phyloP scores from a whole-genome alignment of 768 basidiomycete species.

The Cystoderma amianthinum region DNA sequence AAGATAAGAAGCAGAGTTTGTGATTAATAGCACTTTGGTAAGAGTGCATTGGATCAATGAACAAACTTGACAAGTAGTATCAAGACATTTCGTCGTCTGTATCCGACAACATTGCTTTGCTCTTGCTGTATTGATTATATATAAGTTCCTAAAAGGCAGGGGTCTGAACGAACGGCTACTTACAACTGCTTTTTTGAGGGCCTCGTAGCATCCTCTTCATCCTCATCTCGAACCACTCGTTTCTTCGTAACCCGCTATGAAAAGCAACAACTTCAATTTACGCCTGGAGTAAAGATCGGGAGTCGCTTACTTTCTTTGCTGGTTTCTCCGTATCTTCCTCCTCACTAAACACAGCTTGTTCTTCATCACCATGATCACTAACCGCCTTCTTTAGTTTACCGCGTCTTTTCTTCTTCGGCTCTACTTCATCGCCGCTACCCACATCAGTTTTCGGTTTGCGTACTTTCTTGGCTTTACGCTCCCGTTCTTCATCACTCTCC shows the following conservation, averaged over 20 bases:
- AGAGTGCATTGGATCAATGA: no score
- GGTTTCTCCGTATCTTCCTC: conserved; percentile 63
- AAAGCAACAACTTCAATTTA: conserved; percentile 10
- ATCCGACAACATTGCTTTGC: conserved; percentile 81
- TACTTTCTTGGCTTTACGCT: conserved; percentile 51
- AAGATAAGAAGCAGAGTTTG: no score
- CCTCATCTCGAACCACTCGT: conserved; percentile 72
- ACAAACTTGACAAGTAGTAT: conserved; percentile 15
- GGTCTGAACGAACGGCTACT: conserved; percentile 16
- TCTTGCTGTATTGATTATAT: conserved; percentile 52
- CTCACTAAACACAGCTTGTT: conserved; percentile 64
- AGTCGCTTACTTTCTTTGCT: conserved; percentile 53
- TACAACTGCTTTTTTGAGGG: conserved; percentile 76
- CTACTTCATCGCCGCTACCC: conserved; percentile 49
- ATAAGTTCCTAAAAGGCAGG: conserved; percentile 1
- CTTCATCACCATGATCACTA: conserved; percentile 54
- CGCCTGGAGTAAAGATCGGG: neutral
- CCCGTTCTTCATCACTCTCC: conserved; percentile 77
- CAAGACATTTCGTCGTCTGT: conserved; percentile 81
- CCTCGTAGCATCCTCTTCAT: conserved; percentile 58
- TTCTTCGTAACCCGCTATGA: conserved; percentile 53
- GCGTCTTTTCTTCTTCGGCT: conserved; percentile 67
- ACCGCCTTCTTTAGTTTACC: conserved; percentile 61
- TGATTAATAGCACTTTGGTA: no score
- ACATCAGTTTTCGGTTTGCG: conserved; percentile 48